These are phyloP conservation scores for Prunus yedoensis DNA, from an alignment of 331 rosid species.

Conservation along the genomic window DNA sequence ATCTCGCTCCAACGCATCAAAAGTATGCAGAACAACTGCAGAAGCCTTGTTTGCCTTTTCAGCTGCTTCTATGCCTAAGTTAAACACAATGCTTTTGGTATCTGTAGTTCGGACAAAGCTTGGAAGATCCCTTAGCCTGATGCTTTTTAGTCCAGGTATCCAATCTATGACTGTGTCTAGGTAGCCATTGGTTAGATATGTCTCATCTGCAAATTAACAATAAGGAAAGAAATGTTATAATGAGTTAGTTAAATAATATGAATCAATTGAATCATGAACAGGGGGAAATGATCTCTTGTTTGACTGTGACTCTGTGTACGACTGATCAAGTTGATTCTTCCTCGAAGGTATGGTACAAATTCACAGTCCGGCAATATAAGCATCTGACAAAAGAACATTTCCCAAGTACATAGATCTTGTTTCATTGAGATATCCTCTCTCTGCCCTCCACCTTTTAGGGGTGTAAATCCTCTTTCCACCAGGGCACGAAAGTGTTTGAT, in stretches of 20 bases:
- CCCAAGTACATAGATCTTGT: too few relatives aligned
- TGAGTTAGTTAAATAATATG: too few relatives aligned
- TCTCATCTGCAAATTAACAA: background rate
- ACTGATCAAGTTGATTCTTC: too few relatives aligned
- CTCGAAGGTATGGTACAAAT: too few relatives aligned
- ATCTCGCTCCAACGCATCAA: background rate
- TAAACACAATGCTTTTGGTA: background rate
- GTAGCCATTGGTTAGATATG: background rate
- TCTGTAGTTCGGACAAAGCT: background rate
- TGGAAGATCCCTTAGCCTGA: background rate
- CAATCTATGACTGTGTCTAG: slow-evolving; percentile 11
- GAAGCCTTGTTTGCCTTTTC: background rate
- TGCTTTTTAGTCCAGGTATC: slow-evolving; percentile 10
- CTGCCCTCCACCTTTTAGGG: slow-evolving; percentile 10
- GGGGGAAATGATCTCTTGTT: too few relatives aligned
- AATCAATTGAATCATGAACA: too few relatives aligned
- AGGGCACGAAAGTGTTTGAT: background rate
- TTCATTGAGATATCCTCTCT: too few relatives aligned
- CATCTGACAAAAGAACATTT: too few relatives aligned
- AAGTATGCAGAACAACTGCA: background rate
- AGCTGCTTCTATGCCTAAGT: background rate
- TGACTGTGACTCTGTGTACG: too few relatives aligned
- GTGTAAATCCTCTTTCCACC: slow-evolving; percentile 18
- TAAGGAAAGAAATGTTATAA: too few relatives aligned
- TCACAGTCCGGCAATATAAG: too few relatives aligned